A percentile compares a stretch with the other conserved stretches of the same genome.
phyloP scores from a whole-genome alignment of 805 yeast genomes.

The Yarrowia sp. region DNA sequence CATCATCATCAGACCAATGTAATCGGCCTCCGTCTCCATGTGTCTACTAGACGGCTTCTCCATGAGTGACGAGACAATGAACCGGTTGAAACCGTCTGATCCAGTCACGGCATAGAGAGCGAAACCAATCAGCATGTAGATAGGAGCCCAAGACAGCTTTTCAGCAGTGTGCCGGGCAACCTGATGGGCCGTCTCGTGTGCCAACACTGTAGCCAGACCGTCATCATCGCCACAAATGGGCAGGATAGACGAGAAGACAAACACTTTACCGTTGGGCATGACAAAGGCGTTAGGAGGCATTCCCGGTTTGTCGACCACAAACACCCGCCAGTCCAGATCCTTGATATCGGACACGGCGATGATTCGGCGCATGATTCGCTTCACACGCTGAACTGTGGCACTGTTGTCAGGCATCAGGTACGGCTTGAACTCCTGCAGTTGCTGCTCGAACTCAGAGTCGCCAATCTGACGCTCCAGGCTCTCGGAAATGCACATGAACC shows the following conservation, averaged over 20 bases:
- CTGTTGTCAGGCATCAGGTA: conserved; percentile 66
- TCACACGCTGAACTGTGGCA: conserved; percentile 65
- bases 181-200: conserved; percentile 95
- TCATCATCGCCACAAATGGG: conserved; percentile 82
- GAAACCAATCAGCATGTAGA: conserved; percentile 63
- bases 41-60: conserved; percentile 87
- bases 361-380: conserved; percentile 67
- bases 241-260: conserved; percentile 80
- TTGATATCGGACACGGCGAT: conserved; percentile 52
- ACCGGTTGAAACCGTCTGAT: conserved; percentile 57
- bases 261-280: conserved; percentile 94
- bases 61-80: conserved; percentile 63
- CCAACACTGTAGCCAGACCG: conserved; percentile 91
- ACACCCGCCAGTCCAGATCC: conserved; percentile 71
- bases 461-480: conserved; percentile 71
- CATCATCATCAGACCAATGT: conserved; percentile 91
- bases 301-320: conserved; percentile 72
- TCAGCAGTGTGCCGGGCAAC: conserved; percentile 92
- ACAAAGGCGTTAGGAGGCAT: conserved; percentile 97
- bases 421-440: conserved; percentile 61
- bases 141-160: conserved; percentile 76
- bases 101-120: conserved; percentile 69
- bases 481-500: conserved; percentile 75
- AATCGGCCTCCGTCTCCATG: conserved; percentile 97
- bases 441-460: conserved; percentile 65